A percentile compares a stretch with the other conserved stretches of the same genome.
These are phyloP conservation scores for Starmerella floricola DNA, from an alignment of 805 yeast species.

Conservation along the genomic window DNA sequence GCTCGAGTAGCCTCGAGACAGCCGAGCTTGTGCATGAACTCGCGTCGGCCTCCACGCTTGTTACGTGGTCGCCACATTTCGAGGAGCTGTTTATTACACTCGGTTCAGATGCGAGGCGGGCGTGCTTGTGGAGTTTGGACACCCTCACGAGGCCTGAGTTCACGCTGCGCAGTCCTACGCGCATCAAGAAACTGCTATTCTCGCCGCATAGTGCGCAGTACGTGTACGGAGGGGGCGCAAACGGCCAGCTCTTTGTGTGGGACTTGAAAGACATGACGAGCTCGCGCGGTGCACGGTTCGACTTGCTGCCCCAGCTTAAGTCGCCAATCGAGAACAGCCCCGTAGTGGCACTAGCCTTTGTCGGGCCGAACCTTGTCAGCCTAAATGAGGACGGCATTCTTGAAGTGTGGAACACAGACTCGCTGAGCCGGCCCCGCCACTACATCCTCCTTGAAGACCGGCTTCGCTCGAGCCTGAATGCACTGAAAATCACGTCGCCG, in stretches of 20 bases:
- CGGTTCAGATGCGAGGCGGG: slow-evolving; percentile 11
- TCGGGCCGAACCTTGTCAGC: slow-evolving; percentile 27
- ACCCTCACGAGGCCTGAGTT: slow-evolving; percentile 31
- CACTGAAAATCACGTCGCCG: slow-evolving; percentile 4
- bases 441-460: slow-evolving; percentile 20
- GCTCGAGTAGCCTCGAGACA: too few species aligned
- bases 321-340: slow-evolving; percentile 30
- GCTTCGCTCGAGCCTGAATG: slow-evolving; percentile 3
- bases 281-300: slow-evolving; percentile 24
- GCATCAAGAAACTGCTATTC: slow-evolving; percentile 31
- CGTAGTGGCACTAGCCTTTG: slow-evolving; percentile 24
- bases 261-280: slow-evolving; percentile 48
- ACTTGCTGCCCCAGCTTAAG: slow-evolving; percentile 25
- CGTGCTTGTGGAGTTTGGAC: slow-evolving; percentile 31
- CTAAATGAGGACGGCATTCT: slow-evolving; percentile 32
- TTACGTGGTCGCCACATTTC: slow-evolving; percentile 31
- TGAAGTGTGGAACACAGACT: slow-evolving; percentile 31
- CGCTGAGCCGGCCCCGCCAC: slow-evolving; percentile 30
- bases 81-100: slow-evolving; percentile 29
- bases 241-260: slow-evolving; percentile 84
- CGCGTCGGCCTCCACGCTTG: not conserved
- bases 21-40: not conserved
- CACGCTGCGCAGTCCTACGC: slow-evolving; percentile 34
- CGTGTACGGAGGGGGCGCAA: slow-evolving; percentile 49
- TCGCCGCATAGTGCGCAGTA: slow-evolving; percentile 32